Evolutionary conservation across 2,329 filamentous ascomycete species (phyloP).

Genomic region (Colletotrichum sidae): DNA sequence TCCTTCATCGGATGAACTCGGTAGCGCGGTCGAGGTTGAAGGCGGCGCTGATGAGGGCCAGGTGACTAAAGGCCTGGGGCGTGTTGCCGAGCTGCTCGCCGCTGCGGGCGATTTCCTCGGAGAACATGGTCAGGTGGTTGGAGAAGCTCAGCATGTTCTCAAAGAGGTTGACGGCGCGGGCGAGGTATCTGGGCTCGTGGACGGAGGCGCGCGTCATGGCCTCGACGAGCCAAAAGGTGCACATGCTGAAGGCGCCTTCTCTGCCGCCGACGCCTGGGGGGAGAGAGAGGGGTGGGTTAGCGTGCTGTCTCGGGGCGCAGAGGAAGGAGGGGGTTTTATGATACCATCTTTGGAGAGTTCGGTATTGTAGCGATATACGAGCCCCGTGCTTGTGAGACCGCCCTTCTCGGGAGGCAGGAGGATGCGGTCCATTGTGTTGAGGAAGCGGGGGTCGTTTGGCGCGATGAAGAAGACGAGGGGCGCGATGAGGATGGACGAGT

Average conservation of each 20-base stretch:
- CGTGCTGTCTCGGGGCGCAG: neutral
- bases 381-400: constrained; percentile 78
- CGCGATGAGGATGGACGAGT: constrained; percentile 81
- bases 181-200: constrained; percentile 74
- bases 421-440: constrained; percentile 78
- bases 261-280: constrained; percentile 74
- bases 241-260: constrained; percentile 85
- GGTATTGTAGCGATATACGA: constrained; percentile 82
- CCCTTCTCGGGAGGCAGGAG: constrained; percentile 79
- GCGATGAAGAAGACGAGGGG: constrained; percentile 84
- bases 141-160: constrained; percentile 83
- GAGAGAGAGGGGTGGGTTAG: neutral
- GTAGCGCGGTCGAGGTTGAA: constrained; percentile 76
- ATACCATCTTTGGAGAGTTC: constrained; percentile 75
- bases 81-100: constrained; percentile 85
- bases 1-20: constrained; percentile 41
- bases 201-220: constrained; percentile 76
- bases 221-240: constrained; percentile 86
- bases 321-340: neutral
- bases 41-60: constrained; percentile 80
- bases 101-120: constrained; percentile 79
- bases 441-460: constrained; percentile 81
- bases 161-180: constrained; percentile 74
- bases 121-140: constrained; percentile 83
- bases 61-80: constrained; percentile 82